Percentiles rank a stretch among this genome's conserved stretches.
These are phyloP conservation scores for Corynespora cassiicola DNA, from an alignment of 2,329 filamentous ascomycete genomes.

Conservation along the genomic window DNA sequence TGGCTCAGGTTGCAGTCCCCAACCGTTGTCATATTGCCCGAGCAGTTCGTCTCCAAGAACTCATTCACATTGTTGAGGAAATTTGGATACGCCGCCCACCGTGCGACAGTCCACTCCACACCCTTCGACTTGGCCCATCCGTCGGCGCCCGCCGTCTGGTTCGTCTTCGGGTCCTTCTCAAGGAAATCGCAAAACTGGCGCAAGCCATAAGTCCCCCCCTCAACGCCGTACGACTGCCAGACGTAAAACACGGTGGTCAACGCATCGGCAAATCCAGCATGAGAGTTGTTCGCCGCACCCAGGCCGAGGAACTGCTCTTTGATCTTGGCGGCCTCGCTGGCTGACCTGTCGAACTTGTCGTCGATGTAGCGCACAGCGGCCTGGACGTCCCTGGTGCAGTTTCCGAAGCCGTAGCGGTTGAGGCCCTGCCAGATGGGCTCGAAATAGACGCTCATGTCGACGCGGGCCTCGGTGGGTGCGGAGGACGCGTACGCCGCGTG, in stretches of 20 bases:
- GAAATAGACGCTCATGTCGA: constrained; percentile 60
- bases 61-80: constrained; percentile 48
- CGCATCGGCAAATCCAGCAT: constrained; percentile 56
- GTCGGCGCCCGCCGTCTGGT: constrained; percentile 42
- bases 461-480: constrained; percentile 52
- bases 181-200: constrained; percentile 55
- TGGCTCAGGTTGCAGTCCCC: constrained; percentile 48
- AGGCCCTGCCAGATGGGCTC: constrained; percentile 58
- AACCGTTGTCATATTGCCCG: constrained; percentile 28
- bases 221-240: constrained; percentile 55
- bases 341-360: constrained; percentile 46
- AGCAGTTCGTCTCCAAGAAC: constrained; percentile 50
- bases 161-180: constrained; percentile 49
- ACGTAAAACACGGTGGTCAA: constrained; percentile 48
- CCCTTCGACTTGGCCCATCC: constrained; percentile 52
- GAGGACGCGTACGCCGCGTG: constrained; percentile 45
- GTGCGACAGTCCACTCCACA: constrained; percentile 47
- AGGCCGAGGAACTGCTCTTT: constrained; percentile 58
- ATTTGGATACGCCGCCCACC: constrained; percentile 50
- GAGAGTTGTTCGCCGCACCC: constrained; percentile 53
- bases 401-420: constrained; percentile 48
- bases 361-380: constrained; percentile 59
- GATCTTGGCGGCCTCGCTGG: constrained; percentile 46
- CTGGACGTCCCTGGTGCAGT: constrained; percentile 58
- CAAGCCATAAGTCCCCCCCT: constrained; percentile 41